These are phyloP conservation scores for Trichosporon asahii DNA, from an alignment of 1,284 basidiomycete species.

Conservation along the genomic window DNA sequence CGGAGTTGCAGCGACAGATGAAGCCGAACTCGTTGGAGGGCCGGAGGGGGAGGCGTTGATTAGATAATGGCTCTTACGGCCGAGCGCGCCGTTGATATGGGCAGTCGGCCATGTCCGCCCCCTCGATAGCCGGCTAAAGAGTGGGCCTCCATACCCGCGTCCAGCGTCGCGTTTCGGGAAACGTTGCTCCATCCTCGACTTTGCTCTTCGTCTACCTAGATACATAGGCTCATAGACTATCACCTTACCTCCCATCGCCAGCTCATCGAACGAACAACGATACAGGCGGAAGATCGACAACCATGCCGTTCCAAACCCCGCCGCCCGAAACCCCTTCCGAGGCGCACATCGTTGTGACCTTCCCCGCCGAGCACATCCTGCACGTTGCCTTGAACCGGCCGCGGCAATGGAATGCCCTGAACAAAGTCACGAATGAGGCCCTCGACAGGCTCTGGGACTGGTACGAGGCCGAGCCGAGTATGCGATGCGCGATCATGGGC, in stretches of 20 bases:
- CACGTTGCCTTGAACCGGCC: constrained; percentile 23
- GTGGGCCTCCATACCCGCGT: background rate
- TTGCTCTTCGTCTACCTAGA: background rate
- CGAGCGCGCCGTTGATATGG: background rate
- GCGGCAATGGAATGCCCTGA: constrained; percentile 18
- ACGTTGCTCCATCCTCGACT: background rate
- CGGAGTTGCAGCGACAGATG: no score
- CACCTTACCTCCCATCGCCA: background rate
- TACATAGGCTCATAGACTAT: background rate
- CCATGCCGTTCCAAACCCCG: constrained; percentile 9
- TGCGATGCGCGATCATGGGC: constrained; percentile 18
- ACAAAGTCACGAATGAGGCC: background rate
- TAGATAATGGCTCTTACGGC: constrained; percentile 4
- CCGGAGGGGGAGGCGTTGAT: background rate
- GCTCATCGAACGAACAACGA: background rate
- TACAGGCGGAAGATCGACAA: background rate
- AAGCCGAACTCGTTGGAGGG: no score
- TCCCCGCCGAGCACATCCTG: constrained; percentile 19
- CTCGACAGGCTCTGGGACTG: constrained; percentile 17
- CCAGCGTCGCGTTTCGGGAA: background rate
- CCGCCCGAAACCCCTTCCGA: constrained; percentile 9
- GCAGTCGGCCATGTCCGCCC: background rate
- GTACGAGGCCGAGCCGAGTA: constrained; percentile 23
- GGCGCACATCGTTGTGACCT: constrained; percentile 13
- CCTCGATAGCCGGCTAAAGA: background rate